Percentiles rank a stretch among this genome's conserved stretches.
Evolutionary conservation across 2,329 filamentous ascomycete genomes (phyloP).

Genomic region (Sporothrix luriei): DNA sequence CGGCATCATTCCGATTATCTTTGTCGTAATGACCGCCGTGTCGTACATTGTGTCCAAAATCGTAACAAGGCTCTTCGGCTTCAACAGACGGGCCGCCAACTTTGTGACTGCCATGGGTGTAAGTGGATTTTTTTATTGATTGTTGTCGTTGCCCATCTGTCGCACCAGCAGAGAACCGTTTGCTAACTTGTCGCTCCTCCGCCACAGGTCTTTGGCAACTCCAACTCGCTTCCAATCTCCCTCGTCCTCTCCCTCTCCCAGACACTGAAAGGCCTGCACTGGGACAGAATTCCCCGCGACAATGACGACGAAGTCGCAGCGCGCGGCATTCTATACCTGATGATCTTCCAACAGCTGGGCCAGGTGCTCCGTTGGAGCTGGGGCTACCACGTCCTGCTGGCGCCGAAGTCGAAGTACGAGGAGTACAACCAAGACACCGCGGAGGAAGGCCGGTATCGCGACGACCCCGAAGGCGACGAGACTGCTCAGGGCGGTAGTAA

Average conservation of each 20-base stretch:
- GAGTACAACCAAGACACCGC: conserved; percentile 61
- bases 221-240: conserved; percentile 95
- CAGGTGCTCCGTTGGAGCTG: conserved; percentile 96
- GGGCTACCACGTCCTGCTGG: conserved; percentile 94
- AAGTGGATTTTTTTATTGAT: conserved; percentile 25
- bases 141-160: neutral
- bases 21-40: conserved; percentile 80
- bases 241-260: conserved; percentile 91
- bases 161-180: neutral
- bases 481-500: conserved; percentile 50
- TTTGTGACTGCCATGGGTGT: conserved; percentile 94
- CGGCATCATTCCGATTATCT: conserved; percentile 93
- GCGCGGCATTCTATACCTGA: conserved; percentile 88
- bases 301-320: conserved; percentile 95
- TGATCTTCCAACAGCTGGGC: conserved; percentile 97
- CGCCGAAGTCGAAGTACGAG: conserved; percentile 73
- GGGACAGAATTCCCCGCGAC: conserved; percentile 86
- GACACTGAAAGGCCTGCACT: conserved; percentile 88
- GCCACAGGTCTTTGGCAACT: conserved; percentile 84
- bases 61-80: conserved; percentile 74
- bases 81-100: conserved; percentile 83
- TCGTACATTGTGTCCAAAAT: conserved; percentile 76
- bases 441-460: conserved; percentile 63
- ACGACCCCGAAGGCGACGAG: conserved; percentile 48
- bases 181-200: neutral